A percentile compares a stretch with the other conserved stretches of the same genome.
phyloP scores from a whole-genome alignment of 768 basidiomycete species.

The Mrakia blollopis region DNA sequence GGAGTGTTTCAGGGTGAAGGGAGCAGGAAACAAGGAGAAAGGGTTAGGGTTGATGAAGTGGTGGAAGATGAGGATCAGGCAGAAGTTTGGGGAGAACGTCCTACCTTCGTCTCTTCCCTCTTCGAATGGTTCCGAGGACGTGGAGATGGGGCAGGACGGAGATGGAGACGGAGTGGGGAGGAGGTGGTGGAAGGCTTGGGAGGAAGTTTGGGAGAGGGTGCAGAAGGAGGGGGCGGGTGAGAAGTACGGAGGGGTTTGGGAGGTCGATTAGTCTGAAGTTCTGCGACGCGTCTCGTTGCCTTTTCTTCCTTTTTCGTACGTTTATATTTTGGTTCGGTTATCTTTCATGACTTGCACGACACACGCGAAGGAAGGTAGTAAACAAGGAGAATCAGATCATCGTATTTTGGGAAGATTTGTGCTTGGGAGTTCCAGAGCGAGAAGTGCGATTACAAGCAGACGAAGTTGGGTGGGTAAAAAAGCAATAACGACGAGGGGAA shows the following conservation, averaged over 20 bases:
- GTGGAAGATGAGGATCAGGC: constrained; percentile 12
- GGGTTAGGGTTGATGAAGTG: constrained; percentile 18
- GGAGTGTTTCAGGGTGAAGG: constrained; percentile 3
- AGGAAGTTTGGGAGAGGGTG: neutral
- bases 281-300: no score
- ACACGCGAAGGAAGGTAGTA: neutral
- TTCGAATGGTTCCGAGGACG: no score
- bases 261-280: neutral
- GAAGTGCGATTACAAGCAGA: neutral
- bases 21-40: constrained; percentile 15
- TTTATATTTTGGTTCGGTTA: neutral
- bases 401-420: neutral
- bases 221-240: neutral
- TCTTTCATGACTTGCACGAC: constrained; percentile 2
- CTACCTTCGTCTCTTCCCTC: no score
- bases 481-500: no score
- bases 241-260: neutral
- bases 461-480: neutral
- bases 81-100: neutral
- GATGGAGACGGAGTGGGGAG: neutral
- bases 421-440: neutral
- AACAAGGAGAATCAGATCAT: neutral
- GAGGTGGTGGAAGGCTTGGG: constrained; percentile 24
- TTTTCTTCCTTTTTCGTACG: neutral
- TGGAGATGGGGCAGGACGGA: neutral